Conservation (phyloP, 1,284 basidiomycete genomes). For the Cutaneotrichosporon sp. region DNA sequence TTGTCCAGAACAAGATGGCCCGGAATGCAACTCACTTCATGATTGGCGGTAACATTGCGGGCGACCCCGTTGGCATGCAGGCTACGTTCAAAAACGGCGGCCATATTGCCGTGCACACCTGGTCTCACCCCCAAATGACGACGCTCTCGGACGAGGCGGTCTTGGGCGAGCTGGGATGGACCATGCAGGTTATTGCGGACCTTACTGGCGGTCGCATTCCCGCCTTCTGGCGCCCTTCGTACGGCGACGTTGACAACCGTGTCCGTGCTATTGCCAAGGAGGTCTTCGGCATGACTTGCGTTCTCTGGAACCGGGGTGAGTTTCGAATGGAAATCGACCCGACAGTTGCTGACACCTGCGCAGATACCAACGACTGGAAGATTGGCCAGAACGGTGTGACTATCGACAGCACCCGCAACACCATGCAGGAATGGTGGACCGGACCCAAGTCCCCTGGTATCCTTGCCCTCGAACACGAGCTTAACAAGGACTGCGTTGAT, state of each 20-base stretch:
- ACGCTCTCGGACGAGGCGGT: constrained; percentile 55
- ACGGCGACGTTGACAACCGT: constrained; percentile 53
- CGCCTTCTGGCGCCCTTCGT: constrained; percentile 49
- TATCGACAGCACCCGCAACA: constrained; percentile 20
- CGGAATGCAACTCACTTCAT: constrained; percentile 54
- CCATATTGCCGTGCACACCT: constrained; percentile 53
- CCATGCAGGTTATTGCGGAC: constrained; percentile 47
- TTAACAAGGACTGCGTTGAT: constrained; percentile 30
- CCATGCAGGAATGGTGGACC: constrained; percentile 27
- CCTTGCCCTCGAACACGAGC: constrained; percentile 40
- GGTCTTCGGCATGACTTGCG: constrained; percentile 47
- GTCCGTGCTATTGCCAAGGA: constrained; percentile 53
- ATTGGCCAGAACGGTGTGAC: constrained; percentile 36
- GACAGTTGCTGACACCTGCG: too few relatives aligned
- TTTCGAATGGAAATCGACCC: background rate
- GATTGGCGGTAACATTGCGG: constrained; percentile 12
- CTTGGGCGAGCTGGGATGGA: constrained; percentile 54
- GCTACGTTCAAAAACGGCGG: constrained; percentile 31
- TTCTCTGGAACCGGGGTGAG: constrained; percentile 43
- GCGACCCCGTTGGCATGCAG: constrained; percentile 26
- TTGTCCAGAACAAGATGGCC: constrained; percentile 52
- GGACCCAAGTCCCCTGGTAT: constrained; percentile 35
- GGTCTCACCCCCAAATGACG: constrained; percentile 51
- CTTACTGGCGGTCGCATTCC: constrained; percentile 43
- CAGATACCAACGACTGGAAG: constrained; percentile 47